Evolutionary conservation across 225 moss, liverwort and hornwort genomes (phyloP).

Genomic region (Polytrichum commune): DNA sequence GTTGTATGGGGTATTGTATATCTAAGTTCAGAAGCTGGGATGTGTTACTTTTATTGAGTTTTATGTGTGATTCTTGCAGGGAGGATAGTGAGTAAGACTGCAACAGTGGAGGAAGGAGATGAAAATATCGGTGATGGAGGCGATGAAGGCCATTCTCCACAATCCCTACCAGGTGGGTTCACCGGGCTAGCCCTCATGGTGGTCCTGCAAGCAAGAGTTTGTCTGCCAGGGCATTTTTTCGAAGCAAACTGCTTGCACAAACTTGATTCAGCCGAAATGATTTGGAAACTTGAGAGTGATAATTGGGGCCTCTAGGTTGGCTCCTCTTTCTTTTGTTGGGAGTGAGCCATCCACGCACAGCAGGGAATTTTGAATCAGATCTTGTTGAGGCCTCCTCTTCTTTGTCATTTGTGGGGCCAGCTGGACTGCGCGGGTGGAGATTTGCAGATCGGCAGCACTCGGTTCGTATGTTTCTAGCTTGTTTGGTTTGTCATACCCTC

Average conservation of each 20-base stretch:
- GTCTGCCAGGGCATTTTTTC: slow-evolving; percentile 69
- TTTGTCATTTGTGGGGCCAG: slow-evolving; percentile 84
- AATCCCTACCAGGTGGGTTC: slow-evolving; percentile 75
- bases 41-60: not conserved
- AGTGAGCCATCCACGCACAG: slow-evolving; percentile 53
- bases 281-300: slow-evolving; percentile 65
- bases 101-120: slow-evolving; percentile 61
- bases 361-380: slow-evolving; percentile 75
- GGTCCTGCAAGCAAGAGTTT: slow-evolving; percentile 74
- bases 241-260: slow-evolving; percentile 52
- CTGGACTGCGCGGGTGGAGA: slow-evolving; percentile 86
- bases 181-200: slow-evolving; percentile 73
- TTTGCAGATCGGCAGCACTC: slow-evolving; percentile 85
- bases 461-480: slow-evolving; percentile 92
- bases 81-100: slow-evolving; percentile 29
- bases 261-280: slow-evolving; percentile 59
- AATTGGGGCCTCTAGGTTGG: slow-evolving; percentile 56
- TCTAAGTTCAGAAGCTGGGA: no score
- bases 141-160: slow-evolving; percentile 66
- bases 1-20: no score
- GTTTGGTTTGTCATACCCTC: slow-evolving; percentile 75
- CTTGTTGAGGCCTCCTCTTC: slow-evolving; percentile 79
- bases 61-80: slow-evolving; percentile 24
- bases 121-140: slow-evolving; percentile 60
- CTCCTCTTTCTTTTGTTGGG: slow-evolving; percentile 66